Evolutionary conservation across 495 filamentous ascomycete genomes (phyloP).

Genomic region (Podospora comata): DNA sequence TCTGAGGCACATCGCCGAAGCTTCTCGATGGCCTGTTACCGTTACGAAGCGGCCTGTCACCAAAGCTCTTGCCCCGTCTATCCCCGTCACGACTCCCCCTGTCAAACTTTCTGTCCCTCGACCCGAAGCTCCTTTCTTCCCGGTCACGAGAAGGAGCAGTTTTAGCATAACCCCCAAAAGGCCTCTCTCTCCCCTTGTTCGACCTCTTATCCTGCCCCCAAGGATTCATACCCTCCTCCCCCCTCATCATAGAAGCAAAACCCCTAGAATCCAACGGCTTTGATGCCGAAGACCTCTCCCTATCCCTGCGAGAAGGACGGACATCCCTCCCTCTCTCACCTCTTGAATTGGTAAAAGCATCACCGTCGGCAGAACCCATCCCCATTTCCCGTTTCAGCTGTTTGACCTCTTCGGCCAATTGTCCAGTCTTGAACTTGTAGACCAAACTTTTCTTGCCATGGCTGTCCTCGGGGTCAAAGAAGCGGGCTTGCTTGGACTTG

Average conservation of each 20-base stretch:
- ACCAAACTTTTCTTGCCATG: constrained; percentile 50
- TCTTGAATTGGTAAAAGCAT: constrained; percentile 11
- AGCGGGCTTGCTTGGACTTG: constrained; percentile 40
- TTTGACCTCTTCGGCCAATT: constrained; percentile 24
- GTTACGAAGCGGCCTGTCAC: neutral
- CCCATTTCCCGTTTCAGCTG: neutral
- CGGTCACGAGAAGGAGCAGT: neutral
- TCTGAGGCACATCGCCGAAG: neutral
- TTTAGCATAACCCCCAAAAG: neutral
- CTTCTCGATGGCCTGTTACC: constrained; percentile 3
- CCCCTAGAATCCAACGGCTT: neutral
- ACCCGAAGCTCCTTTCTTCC: neutral
- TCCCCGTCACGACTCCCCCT: neutral
- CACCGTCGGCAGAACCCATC: neutral
- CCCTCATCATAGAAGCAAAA: constrained; percentile 7
- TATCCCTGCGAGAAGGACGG: neutral
- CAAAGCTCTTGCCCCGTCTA: neutral
- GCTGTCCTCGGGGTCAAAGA: constrained; percentile 36
- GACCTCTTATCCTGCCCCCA: neutral
- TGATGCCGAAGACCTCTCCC: neutral
- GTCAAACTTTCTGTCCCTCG: neutral
- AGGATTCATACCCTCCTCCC: neutral
- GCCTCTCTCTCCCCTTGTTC: neutral
- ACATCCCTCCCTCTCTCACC: constrained; percentile 1
- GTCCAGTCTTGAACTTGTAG: constrained; percentile 37